These are phyloP conservation scores for Pyrenochaeta sp. DNA, from an alignment of 2,329 filamentous ascomycete species.

Conservation along the genomic window DNA sequence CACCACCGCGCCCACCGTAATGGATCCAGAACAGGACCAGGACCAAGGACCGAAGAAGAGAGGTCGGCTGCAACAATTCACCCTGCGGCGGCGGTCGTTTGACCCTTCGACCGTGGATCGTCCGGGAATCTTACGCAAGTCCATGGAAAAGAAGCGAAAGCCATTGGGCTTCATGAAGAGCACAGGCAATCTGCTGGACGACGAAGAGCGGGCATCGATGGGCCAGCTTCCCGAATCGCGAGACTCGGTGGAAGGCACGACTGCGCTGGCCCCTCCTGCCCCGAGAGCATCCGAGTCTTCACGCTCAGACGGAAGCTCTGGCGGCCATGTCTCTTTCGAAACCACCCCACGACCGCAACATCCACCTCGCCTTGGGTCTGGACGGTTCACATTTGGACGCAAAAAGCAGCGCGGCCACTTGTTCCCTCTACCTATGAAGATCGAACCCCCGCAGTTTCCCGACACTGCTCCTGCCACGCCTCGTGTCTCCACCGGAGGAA, in stretches of 20 bases:
- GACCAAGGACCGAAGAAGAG: slow-evolving; percentile 33
- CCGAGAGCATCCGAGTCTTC: slow-evolving; percentile 84
- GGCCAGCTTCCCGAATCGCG: slow-evolving; percentile 67
- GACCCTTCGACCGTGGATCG: slow-evolving; percentile 42
- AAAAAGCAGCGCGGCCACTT: slow-evolving; percentile 74
- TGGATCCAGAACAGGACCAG: slow-evolving; percentile 24
- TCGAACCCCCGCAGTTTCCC: slow-evolving; percentile 57
- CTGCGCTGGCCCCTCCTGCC: slow-evolving; percentile 68
- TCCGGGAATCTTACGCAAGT: slow-evolving; percentile 41
- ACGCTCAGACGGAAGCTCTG: slow-evolving; percentile 83
- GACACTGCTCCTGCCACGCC: slow-evolving; percentile 55
- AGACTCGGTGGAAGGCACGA: slow-evolving; percentile 67
- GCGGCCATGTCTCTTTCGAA: slow-evolving; percentile 50
- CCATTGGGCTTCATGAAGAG: slow-evolving; percentile 39
- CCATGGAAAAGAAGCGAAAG: slow-evolving; percentile 44
- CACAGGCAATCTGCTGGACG: slow-evolving; percentile 40
- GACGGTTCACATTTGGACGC: slow-evolving; percentile 74
- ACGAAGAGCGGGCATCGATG: slow-evolving; percentile 67
- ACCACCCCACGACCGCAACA: slow-evolving; percentile 41
- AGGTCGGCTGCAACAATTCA: slow-evolving; percentile 46
- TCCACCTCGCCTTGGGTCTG: slow-evolving; percentile 72
- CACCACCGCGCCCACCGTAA: slow-evolving; percentile 84
- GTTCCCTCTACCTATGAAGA: slow-evolving; percentile 87
- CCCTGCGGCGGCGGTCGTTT: slow-evolving; percentile 45
- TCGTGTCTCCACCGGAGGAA: slow-evolving; percentile 51